phyloP scores from a whole-genome alignment of 208 protist genomes.

The Trypanosoma cruzi region DNA sequence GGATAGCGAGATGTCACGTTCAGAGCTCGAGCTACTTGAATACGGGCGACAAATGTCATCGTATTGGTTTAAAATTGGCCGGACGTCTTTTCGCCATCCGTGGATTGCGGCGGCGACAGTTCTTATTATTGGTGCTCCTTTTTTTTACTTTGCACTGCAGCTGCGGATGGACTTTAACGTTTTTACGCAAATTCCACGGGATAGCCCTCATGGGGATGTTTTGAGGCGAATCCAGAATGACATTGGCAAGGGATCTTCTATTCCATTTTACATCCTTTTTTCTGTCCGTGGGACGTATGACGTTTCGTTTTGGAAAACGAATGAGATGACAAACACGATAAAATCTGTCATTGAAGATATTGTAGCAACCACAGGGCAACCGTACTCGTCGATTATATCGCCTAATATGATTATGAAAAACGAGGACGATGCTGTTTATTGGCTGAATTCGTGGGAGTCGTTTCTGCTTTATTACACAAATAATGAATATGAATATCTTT shows the following conservation, averaged over 20 bases:
- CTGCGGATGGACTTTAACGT: constrained; percentile 25
- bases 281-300: constrained; percentile 9
- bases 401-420: constrained; percentile 15
- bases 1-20: neutral
- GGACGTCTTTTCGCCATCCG: constrained; percentile 27
- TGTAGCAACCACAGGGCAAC: constrained; percentile 6
- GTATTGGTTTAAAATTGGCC: constrained; percentile 22
- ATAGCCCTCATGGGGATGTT: constrained; percentile 17
- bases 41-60: constrained; percentile 15
- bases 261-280: constrained; percentile 29
- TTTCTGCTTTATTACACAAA: neutral
- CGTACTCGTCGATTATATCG: constrained; percentile 7
- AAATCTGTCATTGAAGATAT: constrained; percentile 22
- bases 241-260: constrained; percentile 18
- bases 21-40: neutral
- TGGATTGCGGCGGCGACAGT: constrained; percentile 12
- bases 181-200: constrained; percentile 22
- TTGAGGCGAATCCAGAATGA: constrained; percentile 8
- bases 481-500: constrained; percentile 13
- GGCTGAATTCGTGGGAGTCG: constrained; percentile 6
- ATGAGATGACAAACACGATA: constrained; percentile 23
- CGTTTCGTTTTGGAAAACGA: constrained; percentile 22
- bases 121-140: constrained; percentile 15
- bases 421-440: neutral
- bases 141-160: constrained; percentile 25